Base-by-base conservation (phyloP, 306 rosid species). In the Cicer cuneatum region DNA sequence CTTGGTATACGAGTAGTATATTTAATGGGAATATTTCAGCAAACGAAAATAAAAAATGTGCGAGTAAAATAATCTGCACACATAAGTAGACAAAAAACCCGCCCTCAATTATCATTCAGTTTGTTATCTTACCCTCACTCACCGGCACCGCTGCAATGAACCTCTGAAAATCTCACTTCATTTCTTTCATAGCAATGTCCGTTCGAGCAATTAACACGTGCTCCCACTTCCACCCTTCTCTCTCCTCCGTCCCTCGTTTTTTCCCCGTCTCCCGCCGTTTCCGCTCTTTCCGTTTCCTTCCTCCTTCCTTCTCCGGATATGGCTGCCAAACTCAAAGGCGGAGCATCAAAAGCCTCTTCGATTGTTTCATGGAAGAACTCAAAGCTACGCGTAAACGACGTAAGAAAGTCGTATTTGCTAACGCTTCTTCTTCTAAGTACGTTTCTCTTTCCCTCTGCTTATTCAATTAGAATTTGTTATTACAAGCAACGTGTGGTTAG, bases 331-430 rank as follows among this genome's bases (percentile, higher is more conserved):
- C 51, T 78, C 87, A 82, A 38, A 59, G 76, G 47, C 84, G 81
- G 78, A 82, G 89, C 72, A 10, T 90, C 49, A 90, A 80, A 37
- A 83, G 90, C 75, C 80, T 94, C 42, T 82, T 89, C 53, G 86
- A 93, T 1, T 58, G 40, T 78, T 86, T 93, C 79, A 72, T 90
- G 81, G 90, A 90, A 64, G 97, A 90, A 84, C 91, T 91, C 35
- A 73, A 65, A 7, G 56, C 81, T 69, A 47, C 66, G 51, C 95
- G 90, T 54, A 61, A 71, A 49, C 82, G 83, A 66, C 71, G 84
- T 64, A 78, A 81, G 69, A 78, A 73, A 79, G 85, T 84, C 24
- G 79, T 86, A 49, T 77, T 89, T 10, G 78, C 84, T 71, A 80
- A 91, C 9, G 68, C 86, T 37, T 39, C 74, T 49, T 69, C 74